Percentiles rank a stretch among this genome's conserved stretches.
These are phyloP conservation scores for Exophiala phaeomuriformis DNA, from an alignment of 2,329 filamentous ascomycete species.

Conservation along the genomic window DNA sequence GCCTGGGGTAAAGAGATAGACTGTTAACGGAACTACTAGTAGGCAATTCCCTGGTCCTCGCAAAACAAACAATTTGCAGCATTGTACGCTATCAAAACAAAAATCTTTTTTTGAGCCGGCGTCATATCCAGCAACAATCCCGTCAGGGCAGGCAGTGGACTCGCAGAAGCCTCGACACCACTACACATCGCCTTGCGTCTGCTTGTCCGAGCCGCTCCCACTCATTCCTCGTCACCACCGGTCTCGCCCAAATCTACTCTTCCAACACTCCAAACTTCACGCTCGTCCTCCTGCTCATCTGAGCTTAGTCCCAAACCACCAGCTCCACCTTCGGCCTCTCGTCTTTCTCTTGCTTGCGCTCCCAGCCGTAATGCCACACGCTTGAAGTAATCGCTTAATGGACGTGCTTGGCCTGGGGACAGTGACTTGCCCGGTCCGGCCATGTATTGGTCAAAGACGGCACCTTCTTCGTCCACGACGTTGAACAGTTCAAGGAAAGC, in stretches of 20 bases:
- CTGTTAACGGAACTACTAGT: too few species aligned
- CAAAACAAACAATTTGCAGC: too few species aligned
- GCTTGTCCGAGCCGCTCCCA: not conserved
- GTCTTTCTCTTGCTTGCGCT: slow-evolving; percentile 78
- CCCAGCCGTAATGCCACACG: slow-evolving; percentile 77
- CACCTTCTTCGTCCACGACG: slow-evolving; percentile 77
- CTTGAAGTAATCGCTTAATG: slow-evolving; percentile 97
- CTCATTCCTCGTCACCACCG: slow-evolving; percentile 4
- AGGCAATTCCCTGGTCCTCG: too few species aligned
- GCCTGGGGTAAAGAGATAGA: too few species aligned
- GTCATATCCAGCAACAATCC: too few species aligned
- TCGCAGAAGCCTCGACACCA: too few species aligned
- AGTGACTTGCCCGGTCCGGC: slow-evolving; percentile 56
- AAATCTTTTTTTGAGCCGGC: too few species aligned
- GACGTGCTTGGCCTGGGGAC: slow-evolving; percentile 50
- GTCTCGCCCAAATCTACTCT: slow-evolving; percentile 64
- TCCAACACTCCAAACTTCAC: slow-evolving; percentile 91
- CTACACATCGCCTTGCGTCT: too few species aligned
- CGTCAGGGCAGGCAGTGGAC: too few species aligned
- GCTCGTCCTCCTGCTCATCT: slow-evolving; percentile 90
- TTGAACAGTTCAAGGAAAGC: slow-evolving; percentile 87
- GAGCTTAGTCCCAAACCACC: slow-evolving; percentile 79
- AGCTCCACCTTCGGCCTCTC: slow-evolving; percentile 81
- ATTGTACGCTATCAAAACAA: too few species aligned
- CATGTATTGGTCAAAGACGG: slow-evolving; percentile 88